Conservation (phyloP, 345 rosid genomes). For the Sisymbrium irio region DNA sequence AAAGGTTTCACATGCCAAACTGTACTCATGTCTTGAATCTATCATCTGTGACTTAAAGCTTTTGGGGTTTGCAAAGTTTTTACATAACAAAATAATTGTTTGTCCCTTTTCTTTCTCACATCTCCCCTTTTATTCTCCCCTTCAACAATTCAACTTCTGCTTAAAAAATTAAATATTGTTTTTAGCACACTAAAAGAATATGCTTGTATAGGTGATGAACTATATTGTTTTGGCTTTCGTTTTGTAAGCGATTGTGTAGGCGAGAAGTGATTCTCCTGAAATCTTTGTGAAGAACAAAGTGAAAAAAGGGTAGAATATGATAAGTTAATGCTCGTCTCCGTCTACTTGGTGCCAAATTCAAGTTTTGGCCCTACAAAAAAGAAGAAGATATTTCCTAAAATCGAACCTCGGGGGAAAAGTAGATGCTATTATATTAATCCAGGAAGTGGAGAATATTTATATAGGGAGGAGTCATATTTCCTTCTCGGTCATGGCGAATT, state of each 20-base stretch:
- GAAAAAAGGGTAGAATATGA: constrained; percentile 14
- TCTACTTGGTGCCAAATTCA: constrained; percentile 7
- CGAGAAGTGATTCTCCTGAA: neutral
- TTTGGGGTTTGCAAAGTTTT: constrained; percentile 12
- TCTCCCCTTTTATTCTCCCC: neutral
- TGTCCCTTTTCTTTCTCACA: neutral
- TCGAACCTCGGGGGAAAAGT: neutral
- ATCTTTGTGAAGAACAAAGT: constrained; percentile 14
- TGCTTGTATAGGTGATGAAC: neutral
- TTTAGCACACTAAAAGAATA: neutral
- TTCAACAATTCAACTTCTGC: neutral
- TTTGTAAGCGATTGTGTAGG: neutral
- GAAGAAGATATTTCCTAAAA: neutral
- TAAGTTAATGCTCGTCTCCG: constrained; percentile 35
- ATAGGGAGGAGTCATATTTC: neutral
- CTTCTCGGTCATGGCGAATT: constrained; percentile 23
- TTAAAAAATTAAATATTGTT: neutral
- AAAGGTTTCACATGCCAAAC: constrained; percentile 32
- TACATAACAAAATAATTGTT: neutral
- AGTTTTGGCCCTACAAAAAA: constrained; percentile 12
- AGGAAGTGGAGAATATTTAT: constrained; percentile 28
- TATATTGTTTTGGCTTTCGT: neutral
- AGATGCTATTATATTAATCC: constrained; percentile 4
- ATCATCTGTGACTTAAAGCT: constrained; percentile 9
- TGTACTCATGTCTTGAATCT: constrained; percentile 20